phyloP scores from a whole-genome alignment of 2,329 filamentous ascomycete genomes.

The Gaeumannomyces sp. region DNA sequence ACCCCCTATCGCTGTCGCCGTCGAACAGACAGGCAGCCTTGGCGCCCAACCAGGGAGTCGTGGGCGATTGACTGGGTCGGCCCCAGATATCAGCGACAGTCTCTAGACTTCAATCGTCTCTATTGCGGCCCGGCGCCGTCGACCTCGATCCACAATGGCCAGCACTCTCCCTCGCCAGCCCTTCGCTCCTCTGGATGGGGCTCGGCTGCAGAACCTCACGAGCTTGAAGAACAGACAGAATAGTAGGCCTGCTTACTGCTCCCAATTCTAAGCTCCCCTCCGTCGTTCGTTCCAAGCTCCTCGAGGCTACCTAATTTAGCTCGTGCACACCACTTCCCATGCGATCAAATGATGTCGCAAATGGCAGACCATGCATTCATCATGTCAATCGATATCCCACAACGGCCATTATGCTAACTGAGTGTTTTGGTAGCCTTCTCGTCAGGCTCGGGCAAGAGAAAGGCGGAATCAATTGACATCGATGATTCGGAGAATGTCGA shows the following conservation, averaged over 20 bases:
- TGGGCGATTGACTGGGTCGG: neutral
- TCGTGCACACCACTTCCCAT: too few species aligned
- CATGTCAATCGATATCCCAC: neutral
- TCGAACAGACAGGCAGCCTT: neutral
- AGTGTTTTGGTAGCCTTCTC: constrained; percentile 31
- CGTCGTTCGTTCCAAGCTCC: neutral
- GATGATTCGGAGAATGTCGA: constrained; percentile 58
- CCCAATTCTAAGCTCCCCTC: neutral
- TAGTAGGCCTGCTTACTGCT: constrained; percentile 40
- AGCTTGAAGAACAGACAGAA: constrained; percentile 75
- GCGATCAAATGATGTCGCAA: neutral
- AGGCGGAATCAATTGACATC: constrained; percentile 46
- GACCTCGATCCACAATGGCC: constrained; percentile 37
- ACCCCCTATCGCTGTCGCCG: neutral
- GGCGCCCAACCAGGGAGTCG: neutral
- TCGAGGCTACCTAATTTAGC: too few species aligned
- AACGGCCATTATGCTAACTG: constrained; percentile 3
- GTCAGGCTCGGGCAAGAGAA: constrained; percentile 45
- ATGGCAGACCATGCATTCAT: neutral
- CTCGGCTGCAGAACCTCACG: constrained; percentile 64
- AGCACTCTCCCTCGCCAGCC: constrained; percentile 56
- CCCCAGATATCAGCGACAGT: neutral
- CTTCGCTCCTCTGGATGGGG: constrained; percentile 65
- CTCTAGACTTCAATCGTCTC: neutral
- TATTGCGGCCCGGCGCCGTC: neutral